Evolutionary conservation across 2,329 filamentous ascomycete species (phyloP), one percentile per base, ranked within the genome.

Genomic region (Fusarium goolgardi): DNA sequence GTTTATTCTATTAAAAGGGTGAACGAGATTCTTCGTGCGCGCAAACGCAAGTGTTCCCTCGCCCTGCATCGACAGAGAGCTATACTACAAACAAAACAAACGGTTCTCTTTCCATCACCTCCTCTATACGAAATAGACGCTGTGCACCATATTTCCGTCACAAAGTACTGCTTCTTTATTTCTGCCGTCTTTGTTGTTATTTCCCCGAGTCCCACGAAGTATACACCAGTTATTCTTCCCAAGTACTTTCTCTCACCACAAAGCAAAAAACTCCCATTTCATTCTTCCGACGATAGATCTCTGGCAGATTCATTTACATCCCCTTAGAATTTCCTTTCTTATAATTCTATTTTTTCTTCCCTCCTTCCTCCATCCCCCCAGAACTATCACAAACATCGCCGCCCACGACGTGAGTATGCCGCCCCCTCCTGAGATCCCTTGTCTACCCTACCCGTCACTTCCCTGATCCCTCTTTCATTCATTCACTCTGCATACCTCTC

Each of bases 31-130:
- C 35, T 56, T 51, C 29, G n/a, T 29, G 13, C n/a, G 16, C 39
- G 9, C 57, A 51, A 49, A 44, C 35, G 15, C n/a, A 16, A 41
- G 35, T 55, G 32, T 34, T 31, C 58, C 41, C 39, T 54, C 20
- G 31, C n/a, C 18, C 45, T 35, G 34, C 20, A 44, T 41, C 29
- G 8, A 35, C 46, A 35, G 27, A 31, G n/a, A 12, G 7, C 8
- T 25, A 5, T 16, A 8, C 8, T 41, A 15, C n/a, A 46, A 15
- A 31, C 23, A n/a, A 62, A 62, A 41, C 23, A 35, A 55, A 29
- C 16, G 13, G 34, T 32, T 29, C 15, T 54, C n/a, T 23, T 11
- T 41, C 21, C n/a, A 55, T 41, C 57, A 8, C 10, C 6, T 13
- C 21, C 18, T 6, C 27, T 7, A 11, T 10, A 8, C 13, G 12